These are phyloP conservation scores for Xanthoconium stramineum DNA, from an alignment of 768 basidiomycete species.

Conservation along the genomic window DNA sequence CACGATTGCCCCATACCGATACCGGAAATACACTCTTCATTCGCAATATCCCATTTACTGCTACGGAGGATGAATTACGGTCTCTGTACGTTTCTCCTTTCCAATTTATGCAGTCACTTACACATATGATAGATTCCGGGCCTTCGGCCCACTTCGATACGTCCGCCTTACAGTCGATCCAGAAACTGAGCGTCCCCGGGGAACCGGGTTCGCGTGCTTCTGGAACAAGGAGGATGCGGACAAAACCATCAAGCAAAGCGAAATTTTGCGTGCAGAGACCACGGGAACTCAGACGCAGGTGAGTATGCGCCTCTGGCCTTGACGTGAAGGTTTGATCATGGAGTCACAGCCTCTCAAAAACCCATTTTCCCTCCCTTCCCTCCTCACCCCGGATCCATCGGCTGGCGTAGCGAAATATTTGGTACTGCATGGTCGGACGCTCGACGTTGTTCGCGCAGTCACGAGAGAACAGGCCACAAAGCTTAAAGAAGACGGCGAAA, in stretches of 20 bases:
- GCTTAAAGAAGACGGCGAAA: constrained; percentile 86
- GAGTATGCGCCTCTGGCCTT: constrained; percentile 20
- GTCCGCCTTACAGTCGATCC: constrained; percentile 86
- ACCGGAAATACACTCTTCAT: constrained; percentile 91
- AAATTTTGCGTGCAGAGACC: constrained; percentile 64
- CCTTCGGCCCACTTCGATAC: constrained; percentile 91
- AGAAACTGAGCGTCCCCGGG: constrained; percentile 81
- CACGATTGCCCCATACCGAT: constrained; percentile 77
- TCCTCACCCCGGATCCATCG: constrained; percentile 93
- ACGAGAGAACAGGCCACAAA: constrained; percentile 85
- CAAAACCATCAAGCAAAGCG: constrained; percentile 77
- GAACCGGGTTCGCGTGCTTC: constrained; percentile 96
- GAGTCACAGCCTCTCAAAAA: constrained; percentile 60
- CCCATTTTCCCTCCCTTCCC: constrained; percentile 83
- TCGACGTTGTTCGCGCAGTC: constrained; percentile 89
- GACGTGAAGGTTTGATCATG: background rate
- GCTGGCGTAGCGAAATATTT: constrained; percentile 76
- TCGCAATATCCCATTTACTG: constrained; percentile 88
- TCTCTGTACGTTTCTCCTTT: constrained; percentile 56
- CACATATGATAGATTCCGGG: constrained; percentile 57
- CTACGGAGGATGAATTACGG: constrained; percentile 90
- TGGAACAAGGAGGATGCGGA: constrained; percentile 93
- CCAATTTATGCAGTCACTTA: background rate
- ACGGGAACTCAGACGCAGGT: constrained; percentile 40
- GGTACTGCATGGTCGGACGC: constrained; percentile 87